Evolutionary conservation across 805 yeast genomes (phyloP), one percentile per base, ranked within the genome.

Genomic region (Candida orba): DNA sequence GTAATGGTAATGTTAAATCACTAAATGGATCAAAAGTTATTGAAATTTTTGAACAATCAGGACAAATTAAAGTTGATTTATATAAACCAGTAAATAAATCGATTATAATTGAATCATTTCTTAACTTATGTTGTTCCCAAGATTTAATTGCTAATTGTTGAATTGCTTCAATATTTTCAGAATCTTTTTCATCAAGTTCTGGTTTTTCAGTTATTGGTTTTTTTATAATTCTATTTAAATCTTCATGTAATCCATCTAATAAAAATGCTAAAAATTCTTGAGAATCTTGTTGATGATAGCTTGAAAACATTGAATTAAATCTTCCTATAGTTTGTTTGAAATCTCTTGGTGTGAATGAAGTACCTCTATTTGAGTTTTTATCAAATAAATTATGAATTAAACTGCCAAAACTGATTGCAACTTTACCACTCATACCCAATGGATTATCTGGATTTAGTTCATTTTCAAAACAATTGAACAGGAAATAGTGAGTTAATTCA

Each of bases 11-110:
- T 0, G 99, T 89, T 50, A 91, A 66, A 57, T 89, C 96, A 64
- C 80, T 87, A 58, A 79, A 91, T 0, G 99, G 98, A 60, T 91
- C 99, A 65, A 90, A 93, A 0, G 97, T 90, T 23, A 91, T 74
- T 24, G 95, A 83, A 8, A 85, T 75, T 52, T 82, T 82, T 17
- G 72, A 59, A 63, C 99, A 93, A 8, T 66, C 79, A 0, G 98
- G 98, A 58, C 99, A 91, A 12, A 83, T 73, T 43, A 93, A 68
- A 0, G 96, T 89, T 2, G 96, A 88, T 62, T 90, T 86, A 61
- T 91, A 93, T 56, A 88, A 58, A 0, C 98, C 98, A 9, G 90
- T 84, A 67, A 91, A 93, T 34, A 93, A 66, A 58, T 93, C 98
- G 23, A 79, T 73, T 18, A 91, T 78, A 1, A 86, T 72, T 0